Conservation (phyloP, 768 basidiomycete genomes). For the Lyophyllum atratum region DNA sequence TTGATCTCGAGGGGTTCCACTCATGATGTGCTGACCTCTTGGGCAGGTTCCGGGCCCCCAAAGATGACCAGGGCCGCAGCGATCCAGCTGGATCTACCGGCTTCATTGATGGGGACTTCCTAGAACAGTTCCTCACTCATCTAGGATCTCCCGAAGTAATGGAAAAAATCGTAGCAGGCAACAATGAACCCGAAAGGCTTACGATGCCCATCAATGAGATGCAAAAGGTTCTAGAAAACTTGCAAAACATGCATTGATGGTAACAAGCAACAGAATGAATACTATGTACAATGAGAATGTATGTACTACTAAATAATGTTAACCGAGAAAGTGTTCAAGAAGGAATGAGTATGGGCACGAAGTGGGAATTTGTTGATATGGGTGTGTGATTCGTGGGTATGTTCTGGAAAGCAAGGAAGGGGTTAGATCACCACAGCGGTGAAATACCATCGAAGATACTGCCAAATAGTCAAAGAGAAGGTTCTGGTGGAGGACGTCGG, state of each 20-base stretch:
- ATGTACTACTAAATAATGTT: slow-evolving; percentile 19
- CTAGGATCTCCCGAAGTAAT: slow-evolving; percentile 40
- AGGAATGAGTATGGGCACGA: background rate
- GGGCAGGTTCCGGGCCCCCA: slow-evolving; percentile 71
- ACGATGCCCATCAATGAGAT: slow-evolving; percentile 45
- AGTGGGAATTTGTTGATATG: background rate
- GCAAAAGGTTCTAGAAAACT: slow-evolving; percentile 44
- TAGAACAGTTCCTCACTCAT: slow-evolving; percentile 64
- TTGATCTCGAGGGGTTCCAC: background rate
- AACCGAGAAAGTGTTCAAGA: background rate
- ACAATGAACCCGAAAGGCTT: slow-evolving; percentile 59
- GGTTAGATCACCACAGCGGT: slow-evolving; percentile 21
- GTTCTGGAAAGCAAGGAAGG: background rate
- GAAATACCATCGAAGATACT: slow-evolving; percentile 43
- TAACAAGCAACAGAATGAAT: slow-evolving; percentile 9
- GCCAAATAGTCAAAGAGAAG: slow-evolving; percentile 39
- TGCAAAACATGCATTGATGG: slow-evolving; percentile 58
- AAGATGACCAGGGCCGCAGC: slow-evolving; percentile 52
- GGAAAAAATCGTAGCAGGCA: slow-evolving; percentile 57
- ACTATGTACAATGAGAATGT: slow-evolving; percentile 15
- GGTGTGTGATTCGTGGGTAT: background rate
- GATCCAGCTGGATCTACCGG: slow-evolving; percentile 64
- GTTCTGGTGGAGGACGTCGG: slow-evolving; percentile 24
- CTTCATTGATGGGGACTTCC: slow-evolving; percentile 87
- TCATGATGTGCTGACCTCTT: background rate